Percentiles rank a stretch among this genome's conserved stretches.
Conservation (phyloP, 2,329 filamentous ascomycete species). For the Phialocephala sp. region DNA sequence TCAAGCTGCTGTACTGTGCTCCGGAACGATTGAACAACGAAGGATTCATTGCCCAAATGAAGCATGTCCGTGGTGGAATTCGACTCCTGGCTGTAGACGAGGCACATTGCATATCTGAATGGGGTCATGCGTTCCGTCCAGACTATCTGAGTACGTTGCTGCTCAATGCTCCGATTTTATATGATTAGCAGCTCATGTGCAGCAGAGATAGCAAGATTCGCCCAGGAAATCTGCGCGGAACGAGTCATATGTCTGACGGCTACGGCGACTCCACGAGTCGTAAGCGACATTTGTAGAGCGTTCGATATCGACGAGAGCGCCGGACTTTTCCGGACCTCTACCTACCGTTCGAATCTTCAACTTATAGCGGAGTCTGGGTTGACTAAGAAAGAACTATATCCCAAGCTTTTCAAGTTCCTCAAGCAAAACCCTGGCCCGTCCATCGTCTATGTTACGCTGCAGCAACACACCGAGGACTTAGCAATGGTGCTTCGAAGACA, state of each 20-base stretch:
- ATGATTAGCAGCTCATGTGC: conserved; percentile 15
- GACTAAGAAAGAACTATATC: conserved; percentile 52
- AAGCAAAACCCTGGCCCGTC: conserved; percentile 57
- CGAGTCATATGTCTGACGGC: conserved; percentile 65
- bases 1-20: conserved; percentile 63
- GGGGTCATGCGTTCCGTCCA: conserved; percentile 56
- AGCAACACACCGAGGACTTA: conserved; percentile 56
- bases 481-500: conserved; percentile 46
- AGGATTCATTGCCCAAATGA: conserved; percentile 61
- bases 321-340: conserved; percentile 63
- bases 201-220: conserved; percentile 57
- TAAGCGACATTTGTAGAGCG: conserved; percentile 57
- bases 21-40: conserved; percentile 67
- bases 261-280: conserved; percentile 62
- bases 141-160: conserved; percentile 54
- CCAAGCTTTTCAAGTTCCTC: conserved; percentile 55
- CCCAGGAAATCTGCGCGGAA: conserved; percentile 60
- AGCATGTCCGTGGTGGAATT: conserved; percentile 58
- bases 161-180: not conserved
- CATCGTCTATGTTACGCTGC: conserved; percentile 65
- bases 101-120: conserved; percentile 64
- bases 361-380: conserved; percentile 54
- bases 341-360: conserved; percentile 61
- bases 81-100: conserved; percentile 63
- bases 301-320: conserved; percentile 53